Base-by-base conservation (phyloP, 768 basidiomycete genomes). In the Suillus luteus region DNA sequence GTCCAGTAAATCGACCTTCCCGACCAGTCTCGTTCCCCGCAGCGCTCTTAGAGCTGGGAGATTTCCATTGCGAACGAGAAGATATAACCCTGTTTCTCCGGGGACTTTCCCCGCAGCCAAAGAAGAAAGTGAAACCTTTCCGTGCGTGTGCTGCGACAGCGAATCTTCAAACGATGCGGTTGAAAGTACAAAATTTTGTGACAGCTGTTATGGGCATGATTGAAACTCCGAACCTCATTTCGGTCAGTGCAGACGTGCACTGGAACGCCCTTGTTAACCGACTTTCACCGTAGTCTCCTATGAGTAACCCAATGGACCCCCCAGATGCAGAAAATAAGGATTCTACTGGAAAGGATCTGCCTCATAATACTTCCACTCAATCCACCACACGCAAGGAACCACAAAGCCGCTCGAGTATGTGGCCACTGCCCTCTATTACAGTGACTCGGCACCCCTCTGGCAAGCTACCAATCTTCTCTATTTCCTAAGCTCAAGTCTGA, bases 71-170 rank as follows among this genome's bases (percentile, higher is more conserved):
- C 67, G 80, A 80, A 78, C 75, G 79, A 84, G 81, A 78, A 79
- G 76, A 82, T 77, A 70, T 70, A 64, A 72, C 86, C 90, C 90
- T 88, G 88, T 83, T 76, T 84, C 91, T 92, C 91, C 91, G 91
- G 91, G 89, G 91, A 92, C 91, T 92, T 92, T 92, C 90, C 91
- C 91, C 91, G 88, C 91, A 92, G 91, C 88, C 66, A 79, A 82
- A 66, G 62, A 62, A 66, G 78, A 82, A 81, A 82, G 79, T 73
- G 62, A 61, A 64, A 63, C 37, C 82, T 83, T 80, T 80, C 84
- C 82, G 91, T 90, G 75, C 80, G 91, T 83, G 77, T 83, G 86
- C 91, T 92, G 91, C 86, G 91, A 92, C 77, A 77, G 86, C 91
- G 90, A 86, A 90, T 86, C 90, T 91, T 91, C 85, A 76, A 77